These are phyloP conservation scores for Ophiosphaerella narmari DNA, from an alignment of 2,329 filamentous ascomycete species.

Conservation along the genomic window DNA sequence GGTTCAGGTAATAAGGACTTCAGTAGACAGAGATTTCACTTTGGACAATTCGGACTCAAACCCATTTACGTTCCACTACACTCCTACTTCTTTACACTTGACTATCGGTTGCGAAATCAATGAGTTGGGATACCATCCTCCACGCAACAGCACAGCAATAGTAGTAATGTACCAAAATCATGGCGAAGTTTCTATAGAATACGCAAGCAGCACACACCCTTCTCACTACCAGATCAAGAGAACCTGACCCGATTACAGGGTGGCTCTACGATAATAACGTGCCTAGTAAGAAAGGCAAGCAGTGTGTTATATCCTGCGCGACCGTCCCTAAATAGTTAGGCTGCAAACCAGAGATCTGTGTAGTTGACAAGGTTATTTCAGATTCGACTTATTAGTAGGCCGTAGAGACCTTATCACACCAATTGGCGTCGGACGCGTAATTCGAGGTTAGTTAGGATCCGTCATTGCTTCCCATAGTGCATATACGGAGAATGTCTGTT, in stretches of 20 bases:
- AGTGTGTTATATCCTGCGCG: conserved; percentile 61
- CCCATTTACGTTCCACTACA: too few species aligned
- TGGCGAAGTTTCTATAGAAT: conserved; percentile 83
- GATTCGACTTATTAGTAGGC: conserved; percentile 86
- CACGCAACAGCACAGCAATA: too few species aligned
- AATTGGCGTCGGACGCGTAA: conserved; percentile 85
- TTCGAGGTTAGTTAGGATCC: conserved; percentile 67
- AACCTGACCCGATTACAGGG: conserved; percentile 47
- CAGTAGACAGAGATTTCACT: too few species aligned
- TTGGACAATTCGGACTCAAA: too few species aligned
- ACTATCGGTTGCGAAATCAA: too few species aligned
- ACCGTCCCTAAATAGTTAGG: conserved; percentile 1
- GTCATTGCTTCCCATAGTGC: not conserved
- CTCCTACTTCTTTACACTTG: too few species aligned
- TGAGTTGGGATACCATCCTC: too few species aligned
- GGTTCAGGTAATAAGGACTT: too few species aligned
- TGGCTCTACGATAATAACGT: conserved; percentile 72
- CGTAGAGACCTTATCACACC: conserved; percentile 74
- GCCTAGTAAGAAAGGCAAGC: conserved; percentile 66
- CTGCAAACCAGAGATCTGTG: conserved; percentile 1
- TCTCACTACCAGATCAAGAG: not conserved
- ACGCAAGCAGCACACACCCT: conserved; percentile 62
- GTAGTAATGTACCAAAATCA: conserved; percentile 65
- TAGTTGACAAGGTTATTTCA: conserved; percentile 46
- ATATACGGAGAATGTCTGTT: conserved; percentile 3